These are phyloP conservation scores for Gyromitra esculenta DNA, from an alignment of 2,329 filamentous ascomycete species.

Conservation along the genomic window DNA sequence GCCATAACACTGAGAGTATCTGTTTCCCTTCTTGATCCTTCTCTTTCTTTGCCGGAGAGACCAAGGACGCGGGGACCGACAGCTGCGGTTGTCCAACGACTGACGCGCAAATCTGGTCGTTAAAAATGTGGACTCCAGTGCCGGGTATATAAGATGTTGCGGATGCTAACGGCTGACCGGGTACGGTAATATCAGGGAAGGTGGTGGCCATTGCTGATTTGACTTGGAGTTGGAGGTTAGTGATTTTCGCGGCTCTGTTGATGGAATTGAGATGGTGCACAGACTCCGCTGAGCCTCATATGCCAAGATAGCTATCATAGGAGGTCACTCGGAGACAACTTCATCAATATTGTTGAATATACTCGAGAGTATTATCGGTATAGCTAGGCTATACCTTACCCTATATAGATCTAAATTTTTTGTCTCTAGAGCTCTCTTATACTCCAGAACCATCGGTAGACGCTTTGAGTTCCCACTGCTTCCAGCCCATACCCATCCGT, in stretches of 20 bases:
- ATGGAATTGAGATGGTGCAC: not conserved
- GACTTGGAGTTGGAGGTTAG: constrained; percentile 9
- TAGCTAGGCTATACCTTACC: too few relatives aligned
- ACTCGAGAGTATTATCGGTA: too few relatives aligned
- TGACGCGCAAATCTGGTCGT: constrained; percentile 79
- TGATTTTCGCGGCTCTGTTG: not conserved
- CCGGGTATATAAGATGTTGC: constrained; percentile 75
- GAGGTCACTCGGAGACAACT: not conserved
- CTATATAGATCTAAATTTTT: too few relatives aligned
- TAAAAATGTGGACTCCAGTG: constrained; percentile 83
- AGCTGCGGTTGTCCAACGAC: constrained; percentile 72
- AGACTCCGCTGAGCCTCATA: constrained; percentile 7
- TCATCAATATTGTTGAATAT: not conserved
- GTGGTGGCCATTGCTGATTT: constrained; percentile 27
- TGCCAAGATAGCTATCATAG: not conserved
- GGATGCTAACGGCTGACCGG: constrained; percentile 81
- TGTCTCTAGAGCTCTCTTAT: too few relatives aligned
- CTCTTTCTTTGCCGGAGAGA: constrained; percentile 59
- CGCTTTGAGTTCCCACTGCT: too few relatives aligned
- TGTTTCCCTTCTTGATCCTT: constrained; percentile 22
- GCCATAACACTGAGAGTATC: constrained; percentile 36
- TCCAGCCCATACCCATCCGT: too few relatives aligned
- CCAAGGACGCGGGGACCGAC: constrained; percentile 60
- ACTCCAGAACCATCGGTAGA: too few relatives aligned
- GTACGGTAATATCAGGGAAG: constrained; percentile 72